These are phyloP conservation scores for Theobroma cacao DNA, from an alignment of 345 rosid species.

Conservation along the genomic window DNA sequence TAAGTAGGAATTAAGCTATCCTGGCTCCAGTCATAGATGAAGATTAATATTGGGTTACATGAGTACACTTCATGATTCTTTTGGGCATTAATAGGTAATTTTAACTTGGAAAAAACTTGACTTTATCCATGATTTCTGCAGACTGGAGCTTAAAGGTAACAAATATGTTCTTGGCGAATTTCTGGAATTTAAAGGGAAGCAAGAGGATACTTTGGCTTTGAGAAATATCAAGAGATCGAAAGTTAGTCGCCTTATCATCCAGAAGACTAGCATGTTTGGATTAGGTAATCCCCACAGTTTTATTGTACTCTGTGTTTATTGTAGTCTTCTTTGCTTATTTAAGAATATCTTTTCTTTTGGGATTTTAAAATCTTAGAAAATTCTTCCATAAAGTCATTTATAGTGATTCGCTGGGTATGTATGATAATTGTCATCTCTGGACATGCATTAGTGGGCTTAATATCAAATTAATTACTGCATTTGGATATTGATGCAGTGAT, in stretches of 20 bases:
- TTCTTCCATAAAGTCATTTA: neutral
- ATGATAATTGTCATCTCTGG: neutral
- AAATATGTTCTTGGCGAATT: constrained; percentile 83
- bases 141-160: constrained; percentile 81
- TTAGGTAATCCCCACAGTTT: constrained; percentile 47
- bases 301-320: neutral
- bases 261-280: constrained; percentile 91
- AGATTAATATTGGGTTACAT: neutral
- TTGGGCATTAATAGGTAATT: neutral
- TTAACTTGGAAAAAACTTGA: neutral
- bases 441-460: neutral
- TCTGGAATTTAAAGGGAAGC: constrained; percentile 78
- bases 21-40: neutral
- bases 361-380: neutral
- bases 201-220: constrained; percentile 60
- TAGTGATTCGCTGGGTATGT: neutral
- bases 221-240: constrained; percentile 74
- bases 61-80: neutral
- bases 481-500: neutral
- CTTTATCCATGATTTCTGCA: constrained; percentile 25
- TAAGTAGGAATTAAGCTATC: neutral
- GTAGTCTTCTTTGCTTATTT: neutral
- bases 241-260: constrained; percentile 59
- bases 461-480: neutral
- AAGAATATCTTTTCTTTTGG: neutral